A percentile compares a stretch with the other conserved stretches of the same genome.
Conservation (phyloP, 345 rosid species). For the Syzygium aqueum region DNA sequence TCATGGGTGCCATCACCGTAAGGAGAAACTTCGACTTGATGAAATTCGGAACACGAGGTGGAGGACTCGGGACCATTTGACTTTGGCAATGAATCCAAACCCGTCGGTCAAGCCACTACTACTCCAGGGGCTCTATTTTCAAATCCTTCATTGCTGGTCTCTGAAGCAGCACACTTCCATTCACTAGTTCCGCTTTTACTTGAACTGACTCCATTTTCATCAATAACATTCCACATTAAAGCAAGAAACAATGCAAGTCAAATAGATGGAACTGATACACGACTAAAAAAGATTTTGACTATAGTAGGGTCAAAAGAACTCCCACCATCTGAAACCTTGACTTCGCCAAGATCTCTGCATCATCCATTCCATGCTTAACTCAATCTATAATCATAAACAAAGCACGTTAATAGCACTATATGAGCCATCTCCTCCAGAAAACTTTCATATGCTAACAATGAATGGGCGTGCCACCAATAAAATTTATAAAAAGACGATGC, state of each 20-base stretch:
- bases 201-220: slow-evolving; percentile 27
- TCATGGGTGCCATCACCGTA: slow-evolving; percentile 11
- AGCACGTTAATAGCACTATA: neutral
- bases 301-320: neutral
- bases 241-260: neutral
- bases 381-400: slow-evolving; percentile 16
- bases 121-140: slow-evolving; percentile 72
- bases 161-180: slow-evolving; percentile 49
- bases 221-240: slow-evolving; percentile 32
- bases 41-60: slow-evolving; percentile 21
- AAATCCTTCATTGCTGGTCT: slow-evolving; percentile 56
- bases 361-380: slow-evolving; percentile 36
- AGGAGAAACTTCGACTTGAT: slow-evolving; percentile 17
- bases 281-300: neutral
- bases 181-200: slow-evolving; percentile 40
- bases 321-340: slow-evolving; percentile 27
- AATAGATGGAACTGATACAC: too few relatives aligned
- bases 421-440: neutral
- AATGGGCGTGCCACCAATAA: neutral
- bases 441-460: neutral
- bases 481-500: neutral
- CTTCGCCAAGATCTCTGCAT: slow-evolving; percentile 13
- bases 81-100: slow-evolving; percentile 75
- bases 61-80: slow-evolving; percentile 29
- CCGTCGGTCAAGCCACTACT: slow-evolving; percentile 96